These are phyloP conservation scores for Mycena citricolor DNA, from an alignment of 1,284 basidiomycete species.

Conservation along the genomic window DNA sequence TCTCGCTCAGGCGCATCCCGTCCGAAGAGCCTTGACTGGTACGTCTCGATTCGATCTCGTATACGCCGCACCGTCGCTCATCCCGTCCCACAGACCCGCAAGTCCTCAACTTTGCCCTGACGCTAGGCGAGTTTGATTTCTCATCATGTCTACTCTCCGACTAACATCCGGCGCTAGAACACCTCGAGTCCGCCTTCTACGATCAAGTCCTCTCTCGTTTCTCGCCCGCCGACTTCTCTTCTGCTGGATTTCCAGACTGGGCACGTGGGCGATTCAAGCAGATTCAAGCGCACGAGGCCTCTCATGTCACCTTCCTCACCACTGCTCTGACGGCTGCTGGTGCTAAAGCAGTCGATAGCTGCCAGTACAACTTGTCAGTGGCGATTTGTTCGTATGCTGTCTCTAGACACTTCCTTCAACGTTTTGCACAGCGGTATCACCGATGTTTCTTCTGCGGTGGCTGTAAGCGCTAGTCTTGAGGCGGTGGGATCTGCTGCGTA, in stretches of 20 bases:
- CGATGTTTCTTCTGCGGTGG: slow-evolving; percentile 51
- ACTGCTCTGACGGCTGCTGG: slow-evolving; percentile 23
- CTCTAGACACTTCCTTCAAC: too few relatives aligned
- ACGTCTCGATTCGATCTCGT: not conserved
- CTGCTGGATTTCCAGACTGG: slow-evolving; percentile 43
- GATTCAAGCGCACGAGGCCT: slow-evolving; percentile 51
- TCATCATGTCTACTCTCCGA: not conserved
- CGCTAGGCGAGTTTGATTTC: slow-evolving; percentile 39
- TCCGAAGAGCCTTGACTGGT: not conserved
- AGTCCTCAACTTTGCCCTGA: slow-evolving; percentile 61
- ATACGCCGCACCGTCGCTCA: not conserved
- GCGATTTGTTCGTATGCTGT: too few relatives aligned
- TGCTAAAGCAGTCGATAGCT: slow-evolving; percentile 36
- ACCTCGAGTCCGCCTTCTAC: slow-evolving; percentile 50
- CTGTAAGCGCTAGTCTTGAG: slow-evolving; percentile 56
- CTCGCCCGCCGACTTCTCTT: slow-evolving; percentile 39
- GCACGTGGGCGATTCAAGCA: slow-evolving; percentile 44
- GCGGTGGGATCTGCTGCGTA: slow-evolving; percentile 57
- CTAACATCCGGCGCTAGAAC: slow-evolving; percentile 40
- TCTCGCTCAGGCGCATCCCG: not conserved
- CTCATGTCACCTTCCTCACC: slow-evolving; percentile 33
- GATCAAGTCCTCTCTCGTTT: slow-evolving; percentile 39
- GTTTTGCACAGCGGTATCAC: slow-evolving; percentile 52
- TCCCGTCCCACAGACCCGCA: slow-evolving; percentile 32
- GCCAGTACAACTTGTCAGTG: slow-evolving; percentile 59